Evolutionary conservation across 768 basidiomycete species (phyloP), one percentile per base, ranked within the genome.

Genomic region (Bullera alba): DNA sequence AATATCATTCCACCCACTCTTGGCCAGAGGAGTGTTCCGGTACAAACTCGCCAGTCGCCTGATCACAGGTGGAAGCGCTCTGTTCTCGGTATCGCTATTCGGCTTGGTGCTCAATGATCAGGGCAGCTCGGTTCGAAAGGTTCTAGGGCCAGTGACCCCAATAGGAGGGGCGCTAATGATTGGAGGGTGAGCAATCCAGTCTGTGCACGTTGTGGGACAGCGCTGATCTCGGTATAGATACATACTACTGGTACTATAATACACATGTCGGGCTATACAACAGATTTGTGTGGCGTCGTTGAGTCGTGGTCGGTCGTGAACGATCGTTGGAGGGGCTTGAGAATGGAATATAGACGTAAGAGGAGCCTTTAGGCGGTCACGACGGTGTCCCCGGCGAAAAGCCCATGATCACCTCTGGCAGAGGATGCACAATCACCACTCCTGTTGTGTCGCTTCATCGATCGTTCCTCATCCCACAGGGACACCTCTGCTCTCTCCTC

Each of bases 161-260:
- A 17, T 71, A 1, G 69, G 69, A 28, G 69, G 69, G 0, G 39
- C 60, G 51, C 53, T 53, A 6, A 71, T 71, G 69, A 71, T 71
- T 50, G 62, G 58, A 27, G 69, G 69, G 69, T 71, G 53, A 67
- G 69, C 60, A n/a, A n/a, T n/a, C n/a, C n/a, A n/a, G n/a, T n/a
- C n/a, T n/a, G n/a, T n/a, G n/a, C n/a, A n/a, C n/a, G n/a, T n/a
- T n/a, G n/a, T n/a, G n/a, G n/a, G n/a, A n/a, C n/a, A n/a, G n/a
- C n/a, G n/a, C n/a, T n/a, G n/a, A n/a, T n/a, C n/a, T n/a, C n/a
- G n/a, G n/a, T n/a, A n/a, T n/a, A 34, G 32, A 34, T 34, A 34
- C 32, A 34, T 34, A 34, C n/a, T 34, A 34, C 32, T 34, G 10
- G 32, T n/a, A n/a, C n/a, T n/a, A n/a, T n/a, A n/a, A n/a, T n/a